Evolutionary conservation across 2,329 filamentous ascomycete species (phyloP), one percentile per base, ranked within the genome.

Genomic region (Arthrobotrys megalospora): DNA sequence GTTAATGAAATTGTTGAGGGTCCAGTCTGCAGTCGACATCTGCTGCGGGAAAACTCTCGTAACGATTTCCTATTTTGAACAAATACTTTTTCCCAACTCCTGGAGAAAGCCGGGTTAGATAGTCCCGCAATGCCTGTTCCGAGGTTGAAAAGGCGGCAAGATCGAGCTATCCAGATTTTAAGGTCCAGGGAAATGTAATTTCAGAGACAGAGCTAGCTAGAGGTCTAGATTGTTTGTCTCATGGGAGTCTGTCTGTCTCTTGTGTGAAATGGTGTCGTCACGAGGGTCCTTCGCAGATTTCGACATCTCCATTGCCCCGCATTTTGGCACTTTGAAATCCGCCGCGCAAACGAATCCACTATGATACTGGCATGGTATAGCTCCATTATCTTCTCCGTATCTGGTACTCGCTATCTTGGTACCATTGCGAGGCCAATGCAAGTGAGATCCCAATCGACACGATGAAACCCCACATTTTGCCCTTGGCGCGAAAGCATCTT

Each of bases 401-500:
- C 28, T 52, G 34, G 55, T 60, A 43, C 55, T 60, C 55, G 36
- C 19, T 60, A 60, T 60, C 55, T 60, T 60, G 55, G 55, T 58
- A 60, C 16, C 34, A 19, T 36, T 14, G 12, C 2, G 55, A 41
- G 21, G 36, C 19, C 55, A 43, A 60, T 60, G 55, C 50, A 55
- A 36, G 48, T 60, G 53, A 60, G 53, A 60, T 60, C 34, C 53
- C 34, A 60, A 60, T 43, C 55, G 55, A 60, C 19, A 60, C 36
- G 55, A 60, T 60, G 34, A 21, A 34, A 62, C 64, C 65, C 72
- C 72, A 76, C 72, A 76, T 69, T 55, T 50, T 76, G 72, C 72
- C 72, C 72, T 76, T 76, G 72, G 72, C 72, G 72, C 72, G 72
- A 76, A 55, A 66, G 48, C 28, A 50, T 28, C 72, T 76, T 76